phyloP scores from a whole-genome alignment of 176 grass and related monocot genomes.

The Calamus simplicifolius region DNA sequence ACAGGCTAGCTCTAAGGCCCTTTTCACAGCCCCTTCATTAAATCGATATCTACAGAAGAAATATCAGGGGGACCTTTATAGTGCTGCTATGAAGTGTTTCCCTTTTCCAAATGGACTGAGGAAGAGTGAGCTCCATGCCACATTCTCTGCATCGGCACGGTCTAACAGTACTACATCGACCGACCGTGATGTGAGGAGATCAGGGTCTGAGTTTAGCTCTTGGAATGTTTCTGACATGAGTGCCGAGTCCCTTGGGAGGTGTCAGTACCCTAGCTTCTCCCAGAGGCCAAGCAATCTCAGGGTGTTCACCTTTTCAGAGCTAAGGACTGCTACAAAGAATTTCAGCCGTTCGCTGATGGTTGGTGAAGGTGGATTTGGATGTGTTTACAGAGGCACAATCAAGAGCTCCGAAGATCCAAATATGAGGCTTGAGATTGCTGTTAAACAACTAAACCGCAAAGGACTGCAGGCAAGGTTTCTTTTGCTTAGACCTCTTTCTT shows the following conservation, averaged over 20 bases:
- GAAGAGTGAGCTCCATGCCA: constrained; percentile 20
- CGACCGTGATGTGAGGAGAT: constrained; percentile 51
- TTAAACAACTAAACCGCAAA: constrained; percentile 93
- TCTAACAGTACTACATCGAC: constrained; percentile 76
- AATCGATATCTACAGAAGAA: background rate
- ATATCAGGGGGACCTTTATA: background rate
- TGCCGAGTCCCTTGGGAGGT: constrained; percentile 44
- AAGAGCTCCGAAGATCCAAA: constrained; percentile 42
- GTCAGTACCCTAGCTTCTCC: constrained; percentile 75
- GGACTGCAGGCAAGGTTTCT: constrained; percentile 71
- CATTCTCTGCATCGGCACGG: constrained; percentile 42
- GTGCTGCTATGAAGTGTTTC: constrained; percentile 61
- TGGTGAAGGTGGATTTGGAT: constrained; percentile 95
- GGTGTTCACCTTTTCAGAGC: constrained; percentile 72
- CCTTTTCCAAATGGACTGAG: constrained; percentile 38
- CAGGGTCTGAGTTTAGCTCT: constrained; percentile 63
- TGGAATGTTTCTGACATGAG: constrained; percentile 46
- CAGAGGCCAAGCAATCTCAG: constrained; percentile 67
- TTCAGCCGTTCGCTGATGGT: constrained; percentile 89
- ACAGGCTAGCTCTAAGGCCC: too few species aligned
- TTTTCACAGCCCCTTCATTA: too few species aligned
- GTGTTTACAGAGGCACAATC: constrained; percentile 67
- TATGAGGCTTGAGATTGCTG: constrained; percentile 58
- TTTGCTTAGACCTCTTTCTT: constrained; percentile 6
- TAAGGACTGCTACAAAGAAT: constrained; percentile 73